phyloP scores from a whole-genome alignment of 2,329 filamentous ascomycete genomes.

The Colletotrichum kahawae region DNA sequence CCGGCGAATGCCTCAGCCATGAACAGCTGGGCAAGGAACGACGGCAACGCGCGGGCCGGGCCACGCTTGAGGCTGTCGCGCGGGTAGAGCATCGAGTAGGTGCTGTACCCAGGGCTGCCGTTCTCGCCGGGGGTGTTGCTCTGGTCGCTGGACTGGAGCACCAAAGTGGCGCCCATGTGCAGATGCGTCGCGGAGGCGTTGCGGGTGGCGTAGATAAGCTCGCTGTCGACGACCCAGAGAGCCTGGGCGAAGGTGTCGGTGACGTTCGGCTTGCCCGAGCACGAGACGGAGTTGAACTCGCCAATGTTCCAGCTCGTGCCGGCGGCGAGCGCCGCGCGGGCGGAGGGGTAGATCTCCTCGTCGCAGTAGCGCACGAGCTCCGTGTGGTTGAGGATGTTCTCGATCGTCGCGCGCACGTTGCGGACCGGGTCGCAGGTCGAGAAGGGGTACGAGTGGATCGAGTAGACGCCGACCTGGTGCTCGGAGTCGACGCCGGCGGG shows the following conservation, averaged over 20 bases:
- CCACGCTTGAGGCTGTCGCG: constrained; percentile 19
- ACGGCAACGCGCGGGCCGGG: constrained; percentile 10
- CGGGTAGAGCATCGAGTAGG: constrained; percentile 24
- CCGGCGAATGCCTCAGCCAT: constrained; percentile 20
- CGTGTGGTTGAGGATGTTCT: constrained; percentile 18
- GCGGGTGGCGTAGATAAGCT: constrained; percentile 40
- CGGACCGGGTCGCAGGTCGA: constrained; percentile 12
- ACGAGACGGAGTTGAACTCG: constrained; percentile 45
- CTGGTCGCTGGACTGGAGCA: constrained; percentile 20
- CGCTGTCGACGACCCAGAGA: constrained; percentile 41
- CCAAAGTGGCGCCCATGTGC: constrained; percentile 29
- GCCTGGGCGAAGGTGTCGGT: constrained; percentile 45
- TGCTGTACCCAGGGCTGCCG: constrained; percentile 15
- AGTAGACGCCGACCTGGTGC: constrained; percentile 19
- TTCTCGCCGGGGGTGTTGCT: constrained; percentile 13
- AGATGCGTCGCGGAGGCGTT: constrained; percentile 40
- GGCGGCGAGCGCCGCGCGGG: constrained; percentile 4
- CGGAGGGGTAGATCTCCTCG: constrained; percentile 13
- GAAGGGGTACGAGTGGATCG: constrained; percentile 16
- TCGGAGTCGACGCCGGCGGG: constrained; percentile 21
- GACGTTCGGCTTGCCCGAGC: constrained; percentile 41
- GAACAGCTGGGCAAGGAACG: constrained; percentile 17
- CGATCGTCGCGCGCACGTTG: background rate
- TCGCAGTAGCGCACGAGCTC: constrained; percentile 18
- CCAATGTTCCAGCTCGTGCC: constrained; percentile 32